Conservation (phyloP, 2,329 filamentous ascomycete species). For the Xylariaceae sp. region DNA sequence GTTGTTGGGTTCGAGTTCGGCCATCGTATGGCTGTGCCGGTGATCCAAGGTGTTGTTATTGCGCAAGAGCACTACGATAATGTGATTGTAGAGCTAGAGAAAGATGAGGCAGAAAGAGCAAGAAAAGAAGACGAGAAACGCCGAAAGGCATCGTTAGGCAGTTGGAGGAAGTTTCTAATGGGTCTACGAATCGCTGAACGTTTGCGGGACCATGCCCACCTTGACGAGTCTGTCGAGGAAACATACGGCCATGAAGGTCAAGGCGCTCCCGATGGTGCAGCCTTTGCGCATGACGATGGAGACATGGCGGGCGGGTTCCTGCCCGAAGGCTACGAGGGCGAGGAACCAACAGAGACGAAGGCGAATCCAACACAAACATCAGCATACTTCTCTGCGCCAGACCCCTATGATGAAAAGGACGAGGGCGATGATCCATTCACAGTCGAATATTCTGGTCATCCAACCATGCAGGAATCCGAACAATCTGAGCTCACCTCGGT, state of each 20-base stretch:
- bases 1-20: conserved; percentile 97
- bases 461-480: conserved; percentile 4
- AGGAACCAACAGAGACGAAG: conserved; percentile 15
- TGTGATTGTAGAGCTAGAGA: conserved; percentile 75
- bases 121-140: conserved; percentile 83
- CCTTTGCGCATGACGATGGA: conserved; percentile 36
- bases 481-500: neutral
- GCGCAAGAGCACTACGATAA: conserved; percentile 73
- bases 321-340: conserved; percentile 33
- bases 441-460: conserved; percentile 27
- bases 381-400: conserved; percentile 20
- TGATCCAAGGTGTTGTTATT: conserved; percentile 86
- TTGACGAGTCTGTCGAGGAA: conserved; percentile 47
- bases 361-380: conserved; percentile 22
- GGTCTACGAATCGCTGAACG: conserved; percentile 79
- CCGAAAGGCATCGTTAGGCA: conserved; percentile 66
- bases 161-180: conserved; percentile 86
- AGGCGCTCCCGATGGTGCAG: conserved; percentile 9
- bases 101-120: conserved; percentile 70
- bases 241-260: conserved; percentile 50
- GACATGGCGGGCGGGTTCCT: conserved; percentile 62
- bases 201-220: conserved; percentile 73
- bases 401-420: conserved; percentile 23
- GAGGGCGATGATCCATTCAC: conserved; percentile 29
- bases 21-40: conserved; percentile 86